Evolutionary conservation across 2,329 filamentous ascomycete genomes (phyloP).

Genomic region (Arthrobotrys megalospora): DNA sequence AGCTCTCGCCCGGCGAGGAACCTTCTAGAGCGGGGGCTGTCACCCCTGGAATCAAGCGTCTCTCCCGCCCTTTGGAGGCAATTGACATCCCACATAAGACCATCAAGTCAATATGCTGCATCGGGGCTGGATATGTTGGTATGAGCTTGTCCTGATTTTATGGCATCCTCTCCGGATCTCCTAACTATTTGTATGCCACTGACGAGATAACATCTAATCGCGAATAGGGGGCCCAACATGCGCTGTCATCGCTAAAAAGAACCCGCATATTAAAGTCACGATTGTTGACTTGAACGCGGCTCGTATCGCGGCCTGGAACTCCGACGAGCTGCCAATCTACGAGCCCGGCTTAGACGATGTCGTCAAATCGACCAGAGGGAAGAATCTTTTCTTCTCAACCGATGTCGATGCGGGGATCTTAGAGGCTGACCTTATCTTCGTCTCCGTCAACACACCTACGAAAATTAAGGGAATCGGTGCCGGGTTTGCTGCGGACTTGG

Average conservation of each 20-base stretch:
- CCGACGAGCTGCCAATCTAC: conserved; percentile 80
- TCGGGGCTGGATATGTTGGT: conserved; percentile 84
- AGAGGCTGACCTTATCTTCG: conserved; percentile 80
- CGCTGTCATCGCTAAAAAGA: conserved; percentile 80
- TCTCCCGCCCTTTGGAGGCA: conserved; percentile 62
- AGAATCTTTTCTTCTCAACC: conserved; percentile 82
- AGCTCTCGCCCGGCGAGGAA: conserved; percentile 51
- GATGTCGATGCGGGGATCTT: conserved; percentile 75
- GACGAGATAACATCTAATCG: neutral
- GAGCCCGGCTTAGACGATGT: conserved; percentile 80
- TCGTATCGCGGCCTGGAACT: conserved; percentile 81
- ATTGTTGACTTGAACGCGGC: conserved; percentile 80
- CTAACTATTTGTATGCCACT: conserved; percentile 8
- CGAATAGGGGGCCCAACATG: conserved; percentile 79
- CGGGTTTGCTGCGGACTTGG: conserved; percentile 80
- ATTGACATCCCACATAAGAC: conserved; percentile 64
- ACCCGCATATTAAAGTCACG: conserved; percentile 79
- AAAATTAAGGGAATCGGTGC: conserved; percentile 79
- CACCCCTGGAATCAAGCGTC: conserved; percentile 60
- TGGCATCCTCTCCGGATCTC: conserved; percentile 12
- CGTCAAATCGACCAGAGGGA: conserved; percentile 72
- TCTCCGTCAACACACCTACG: conserved; percentile 85
- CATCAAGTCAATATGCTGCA: conserved; percentile 78
- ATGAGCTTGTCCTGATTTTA: conserved; percentile 66
- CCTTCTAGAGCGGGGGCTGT: conserved; percentile 60